These are phyloP conservation scores for Xerocomus alliaceus DNA, from an alignment of 1,284 basidiomycete genomes.

Conservation along the genomic window DNA sequence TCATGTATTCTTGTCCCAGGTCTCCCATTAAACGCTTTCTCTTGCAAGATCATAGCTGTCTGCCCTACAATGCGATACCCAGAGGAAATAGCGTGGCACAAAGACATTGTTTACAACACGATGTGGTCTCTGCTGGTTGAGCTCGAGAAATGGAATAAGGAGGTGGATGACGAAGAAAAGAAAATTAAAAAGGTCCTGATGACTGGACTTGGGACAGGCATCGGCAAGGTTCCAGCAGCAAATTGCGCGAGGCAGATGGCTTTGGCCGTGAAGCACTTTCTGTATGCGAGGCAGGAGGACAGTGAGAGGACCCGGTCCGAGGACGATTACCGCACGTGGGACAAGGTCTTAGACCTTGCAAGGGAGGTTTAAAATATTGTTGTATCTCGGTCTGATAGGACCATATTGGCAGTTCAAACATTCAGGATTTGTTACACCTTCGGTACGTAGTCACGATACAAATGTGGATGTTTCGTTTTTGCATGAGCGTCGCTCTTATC, in stretches of 20 bases:
- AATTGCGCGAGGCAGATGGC: constrained; percentile 13
- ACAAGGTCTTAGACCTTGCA: constrained; percentile 4
- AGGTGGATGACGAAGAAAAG: not conserved
- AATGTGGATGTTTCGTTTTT: no score
- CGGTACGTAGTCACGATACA: no score
- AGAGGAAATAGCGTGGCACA: constrained; percentile 1
- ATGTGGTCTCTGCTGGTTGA: constrained; percentile 11
- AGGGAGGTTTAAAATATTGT: constrained; percentile 4
- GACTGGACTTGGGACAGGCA: constrained; percentile 5
- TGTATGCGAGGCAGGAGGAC: not conserved
- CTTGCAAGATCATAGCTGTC: constrained; percentile 2
- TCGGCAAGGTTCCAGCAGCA: not conserved
- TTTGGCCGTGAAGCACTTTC: constrained; percentile 14
- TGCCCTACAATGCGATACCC: constrained; percentile 12
- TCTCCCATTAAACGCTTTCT: constrained; percentile 1
- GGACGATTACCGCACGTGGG: not conserved
- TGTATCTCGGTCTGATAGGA: no score
- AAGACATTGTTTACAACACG: constrained; percentile 12
- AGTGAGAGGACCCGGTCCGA: not conserved
- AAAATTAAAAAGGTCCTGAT: constrained; percentile 3
- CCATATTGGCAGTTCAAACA: no score
- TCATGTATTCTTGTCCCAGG: constrained; percentile 3
- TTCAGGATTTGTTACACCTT: no score
- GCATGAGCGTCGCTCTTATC: no score
- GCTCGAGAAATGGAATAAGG: constrained; percentile 3